Conservation (phyloP, 345 rosid genomes). For the Trapa bicornis region DNA sequence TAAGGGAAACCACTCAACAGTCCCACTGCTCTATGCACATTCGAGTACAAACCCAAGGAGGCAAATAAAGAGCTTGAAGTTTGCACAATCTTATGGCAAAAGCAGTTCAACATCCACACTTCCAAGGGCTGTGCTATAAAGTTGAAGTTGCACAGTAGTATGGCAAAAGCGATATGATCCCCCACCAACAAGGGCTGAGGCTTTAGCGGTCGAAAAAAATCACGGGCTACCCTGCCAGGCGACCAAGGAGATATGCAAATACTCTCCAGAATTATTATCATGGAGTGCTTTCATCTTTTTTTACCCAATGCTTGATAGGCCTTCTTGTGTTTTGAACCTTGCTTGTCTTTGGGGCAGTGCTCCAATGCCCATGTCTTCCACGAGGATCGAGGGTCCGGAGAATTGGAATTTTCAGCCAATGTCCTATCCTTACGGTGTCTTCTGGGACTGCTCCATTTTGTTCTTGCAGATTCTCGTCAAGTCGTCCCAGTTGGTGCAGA, state of each 20-base stretch:
- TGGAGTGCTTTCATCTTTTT: conserved; percentile 19
- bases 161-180: too few relatives aligned
- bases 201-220: too few relatives aligned
- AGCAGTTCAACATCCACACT: too few relatives aligned
- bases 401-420: conserved; percentile 3
- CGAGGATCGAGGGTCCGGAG: conserved; percentile 19
- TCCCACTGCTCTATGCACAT: too few relatives aligned
- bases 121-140: too few relatives aligned
- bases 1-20: too few relatives aligned
- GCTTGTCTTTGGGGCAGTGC: conserved; percentile 14
- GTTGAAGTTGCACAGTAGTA: too few relatives aligned
- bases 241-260: neutral
- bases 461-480: conserved; percentile 22
- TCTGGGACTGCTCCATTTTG: conserved; percentile 12
- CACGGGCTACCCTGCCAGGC: neutral
- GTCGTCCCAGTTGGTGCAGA: conserved; percentile 17
- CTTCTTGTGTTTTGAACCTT: conserved; percentile 20
- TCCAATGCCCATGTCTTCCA: conserved; percentile 14
- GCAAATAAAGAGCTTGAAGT: too few relatives aligned
- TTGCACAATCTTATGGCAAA: too few relatives aligned
- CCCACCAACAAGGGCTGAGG: too few relatives aligned
- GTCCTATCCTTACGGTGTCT: neutral
- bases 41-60: too few relatives aligned
- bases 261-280: conserved; percentile 4
- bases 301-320: conserved; percentile 32